Evolutionary conservation across 2,329 filamentous ascomycete genomes (phyloP).

Genomic region (Calonectria leucothoes): DNA sequence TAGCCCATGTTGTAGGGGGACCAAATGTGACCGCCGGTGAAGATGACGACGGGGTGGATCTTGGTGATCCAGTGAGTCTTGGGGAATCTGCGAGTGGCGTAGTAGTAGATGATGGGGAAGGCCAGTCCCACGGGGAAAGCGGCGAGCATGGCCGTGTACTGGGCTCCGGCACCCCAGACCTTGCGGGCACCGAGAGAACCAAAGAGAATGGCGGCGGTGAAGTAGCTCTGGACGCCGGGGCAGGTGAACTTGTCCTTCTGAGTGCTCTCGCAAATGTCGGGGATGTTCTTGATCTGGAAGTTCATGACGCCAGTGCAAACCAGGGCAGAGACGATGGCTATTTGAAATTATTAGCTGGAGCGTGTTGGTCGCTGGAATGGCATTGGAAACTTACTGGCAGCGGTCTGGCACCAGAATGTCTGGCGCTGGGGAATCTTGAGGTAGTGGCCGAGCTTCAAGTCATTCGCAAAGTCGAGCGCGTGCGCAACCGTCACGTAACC

Average conservation of each 20-base stretch:
- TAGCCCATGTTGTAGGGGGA: constrained; percentile 61
- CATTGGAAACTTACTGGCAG: constrained; percentile 27
- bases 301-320: constrained; percentile 49
- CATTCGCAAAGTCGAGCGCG: constrained; percentile 50
- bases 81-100: constrained; percentile 48
- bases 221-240: constrained; percentile 52
- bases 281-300: constrained; percentile 45
- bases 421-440: constrained; percentile 56
- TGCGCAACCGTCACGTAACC: constrained; percentile 50
- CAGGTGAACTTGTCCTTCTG: constrained; percentile 53
- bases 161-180: constrained; percentile 49
- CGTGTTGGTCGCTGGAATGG: too few relatives aligned
- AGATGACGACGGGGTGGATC: constrained; percentile 57
- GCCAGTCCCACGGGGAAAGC: constrained; percentile 54
- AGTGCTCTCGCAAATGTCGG: neutral
- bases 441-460: constrained; percentile 54
- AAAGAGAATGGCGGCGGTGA: constrained; percentile 54
- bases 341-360: neutral
- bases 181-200: constrained; percentile 52
- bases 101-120: constrained; percentile 52
- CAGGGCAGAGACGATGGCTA: constrained; percentile 48
- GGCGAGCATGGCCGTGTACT: constrained; percentile 50
- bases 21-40: constrained; percentile 55
- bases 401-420: constrained; percentile 50
- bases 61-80: constrained; percentile 51